Percentiles rank a stretch among this genome's conserved stretches.
Conservation (phyloP, 106 monocot species). For the Platanthera guangdongensis region DNA sequence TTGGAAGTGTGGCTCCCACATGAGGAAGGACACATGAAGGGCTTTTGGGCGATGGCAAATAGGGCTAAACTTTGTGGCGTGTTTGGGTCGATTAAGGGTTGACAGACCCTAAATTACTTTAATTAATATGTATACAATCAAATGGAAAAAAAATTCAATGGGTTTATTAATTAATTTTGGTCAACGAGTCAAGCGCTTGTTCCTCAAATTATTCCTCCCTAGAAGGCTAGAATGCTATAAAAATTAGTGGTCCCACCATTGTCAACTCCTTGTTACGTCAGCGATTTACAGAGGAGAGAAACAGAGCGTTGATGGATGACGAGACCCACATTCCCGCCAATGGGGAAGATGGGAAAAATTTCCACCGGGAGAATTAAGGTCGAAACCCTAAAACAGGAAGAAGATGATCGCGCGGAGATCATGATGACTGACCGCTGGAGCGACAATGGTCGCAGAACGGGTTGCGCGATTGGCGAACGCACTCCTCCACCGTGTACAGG, state of each 20-base stretch:
- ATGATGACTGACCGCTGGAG: conserved; percentile 48
- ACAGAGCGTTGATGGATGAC: not conserved
- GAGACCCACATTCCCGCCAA: not conserved
- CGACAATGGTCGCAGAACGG: conserved; percentile 82
- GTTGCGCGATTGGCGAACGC: conserved; percentile 22
- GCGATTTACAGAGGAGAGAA: not conserved
- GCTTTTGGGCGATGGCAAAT: too few species aligned
- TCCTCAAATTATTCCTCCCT: too few species aligned
- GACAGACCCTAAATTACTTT: too few species aligned
- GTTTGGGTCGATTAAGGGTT: too few species aligned
- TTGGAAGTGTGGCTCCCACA: too few species aligned
- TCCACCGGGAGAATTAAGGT: not conserved
- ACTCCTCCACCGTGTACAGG: conserved; percentile 70
- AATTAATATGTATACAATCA: too few species aligned
- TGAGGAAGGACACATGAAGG: too few species aligned
- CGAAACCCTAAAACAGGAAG: not conserved
- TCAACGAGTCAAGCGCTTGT: too few species aligned
- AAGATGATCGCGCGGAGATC: not conserved
- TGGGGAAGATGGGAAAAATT: not conserved
- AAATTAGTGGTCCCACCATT: not conserved
- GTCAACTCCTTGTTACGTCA: not conserved
- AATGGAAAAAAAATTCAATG: too few species aligned
- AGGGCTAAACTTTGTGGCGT: too few species aligned
- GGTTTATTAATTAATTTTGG: too few species aligned
- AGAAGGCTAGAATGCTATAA: too few species aligned